Percentiles rank a stretch among this genome's conserved stretches.
Conservation (phyloP, 2,329 filamentous ascomycete genomes). For the Mycogone perniciosa region DNA sequence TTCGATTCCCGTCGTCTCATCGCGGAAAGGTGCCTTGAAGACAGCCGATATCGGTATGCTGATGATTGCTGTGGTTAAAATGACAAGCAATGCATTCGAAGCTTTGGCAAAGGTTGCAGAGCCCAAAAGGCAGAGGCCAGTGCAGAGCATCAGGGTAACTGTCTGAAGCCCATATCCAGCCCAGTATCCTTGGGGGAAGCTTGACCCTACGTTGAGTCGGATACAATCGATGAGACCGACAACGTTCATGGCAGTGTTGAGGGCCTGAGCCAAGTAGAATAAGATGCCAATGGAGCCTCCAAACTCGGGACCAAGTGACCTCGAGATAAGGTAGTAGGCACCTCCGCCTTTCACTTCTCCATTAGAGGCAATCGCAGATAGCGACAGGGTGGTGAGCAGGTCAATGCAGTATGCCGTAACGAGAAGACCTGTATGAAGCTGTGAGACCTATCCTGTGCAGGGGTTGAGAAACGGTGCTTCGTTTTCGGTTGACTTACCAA, state of each 20-base stretch:
- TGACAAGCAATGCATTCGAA: slow-evolving; percentile 66
- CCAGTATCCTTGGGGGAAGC: slow-evolving; percentile 68
- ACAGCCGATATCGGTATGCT: slow-evolving; percentile 78
- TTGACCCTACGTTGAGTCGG: slow-evolving; percentile 63
- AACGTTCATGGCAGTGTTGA: slow-evolving; percentile 82
- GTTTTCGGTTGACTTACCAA: slow-evolving; percentile 48
- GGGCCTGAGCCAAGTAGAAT: slow-evolving; percentile 83
- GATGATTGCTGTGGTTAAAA: slow-evolving; percentile 66
- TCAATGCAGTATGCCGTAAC: slow-evolving; percentile 72
- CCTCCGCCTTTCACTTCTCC: slow-evolving; percentile 83
- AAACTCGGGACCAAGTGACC: slow-evolving; percentile 80
- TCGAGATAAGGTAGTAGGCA: slow-evolving; percentile 82
- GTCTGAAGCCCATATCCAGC: slow-evolving; percentile 72
- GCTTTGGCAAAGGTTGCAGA: slow-evolving; percentile 74
- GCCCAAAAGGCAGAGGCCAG: slow-evolving; percentile 69
- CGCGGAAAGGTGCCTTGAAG: slow-evolving; percentile 60
- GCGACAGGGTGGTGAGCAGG: slow-evolving; percentile 75
- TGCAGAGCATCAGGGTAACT: slow-evolving; percentile 63
- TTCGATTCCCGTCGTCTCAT: slow-evolving; percentile 55
- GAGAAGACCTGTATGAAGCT: slow-evolving; percentile 54
- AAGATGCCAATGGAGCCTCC: slow-evolving; percentile 82
- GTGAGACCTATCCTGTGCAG: background rate
- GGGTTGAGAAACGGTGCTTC: background rate
- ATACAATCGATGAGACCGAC: slow-evolving; percentile 82
- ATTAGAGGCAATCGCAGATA: slow-evolving; percentile 85